Base-by-base conservation (phyloP, 1,284 basidiomycete genomes). In the Inonotus obliquus region DNA sequence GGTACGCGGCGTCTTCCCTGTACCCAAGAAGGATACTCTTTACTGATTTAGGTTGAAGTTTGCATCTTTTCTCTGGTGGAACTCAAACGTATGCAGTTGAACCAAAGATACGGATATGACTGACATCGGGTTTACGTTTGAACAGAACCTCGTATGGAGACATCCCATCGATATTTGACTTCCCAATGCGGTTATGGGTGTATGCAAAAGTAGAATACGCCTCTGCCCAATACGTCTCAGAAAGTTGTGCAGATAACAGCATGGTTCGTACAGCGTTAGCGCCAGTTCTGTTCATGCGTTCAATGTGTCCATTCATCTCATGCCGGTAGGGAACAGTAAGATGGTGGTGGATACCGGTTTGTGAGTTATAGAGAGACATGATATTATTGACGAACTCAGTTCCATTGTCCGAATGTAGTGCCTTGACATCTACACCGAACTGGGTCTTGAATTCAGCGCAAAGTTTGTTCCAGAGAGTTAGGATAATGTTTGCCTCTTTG, bases 41-140 rank as follows among this genome's bases (percentile, higher is more conserved):
- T 14, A 45, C 13, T 1, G 49, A 25, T 23, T 59, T 59, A 14
- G 48, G 32, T 14, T 54, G 23, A 3, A 59, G 58, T 45, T 59
- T 59, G 9, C 21, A 21, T 13, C 58, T 2, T 52, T 6, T 23
- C 32, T 52, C 58, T 11, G 47, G 35, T 5, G 37, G 48, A 4
- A 59, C 48, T 1, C 27, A 17, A 27, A 51, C 27, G 21, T 98
- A 48, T 96, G 90, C 79, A 17, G 11, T 1, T 35, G n/a, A n/a
- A n/a, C n/a, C n/a, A n/a, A n/a, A n/a, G n/a, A n/a, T n/a, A n/a
- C n/a, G n/a, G n/a, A n/a, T n/a, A n/a, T n/a, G n/a, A n/a, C n/a
- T n/a, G n/a, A n/a, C n/a, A n/a, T n/a, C n/a, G n/a, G n/a, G n/a
- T n/a, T n/a, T n/a, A n/a, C n/a, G n/a, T n/a, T n/a, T n/a, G n/a